These are phyloP conservation scores for Colletotrichum phormii DNA, from an alignment of 2,329 filamentous ascomycete genomes.

Conservation along the genomic window DNA sequence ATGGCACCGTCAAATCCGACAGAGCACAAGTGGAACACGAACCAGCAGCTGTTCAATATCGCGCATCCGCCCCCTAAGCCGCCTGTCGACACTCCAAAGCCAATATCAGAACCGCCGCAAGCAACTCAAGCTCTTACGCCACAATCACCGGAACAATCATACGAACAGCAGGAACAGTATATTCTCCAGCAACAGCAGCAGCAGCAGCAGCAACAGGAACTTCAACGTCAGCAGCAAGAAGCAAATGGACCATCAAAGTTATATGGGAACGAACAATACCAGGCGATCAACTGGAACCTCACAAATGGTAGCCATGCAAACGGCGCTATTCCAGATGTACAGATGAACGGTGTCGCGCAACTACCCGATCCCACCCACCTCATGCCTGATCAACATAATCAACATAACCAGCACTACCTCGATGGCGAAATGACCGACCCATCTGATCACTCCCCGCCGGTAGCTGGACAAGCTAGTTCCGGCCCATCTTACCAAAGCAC, in stretches of 20 bases:
- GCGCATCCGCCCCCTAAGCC: conserved; percentile 36
- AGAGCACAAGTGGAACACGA: conserved; percentile 47
- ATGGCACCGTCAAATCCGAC: conserved; percentile 56
- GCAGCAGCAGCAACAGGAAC: conserved; percentile 9
- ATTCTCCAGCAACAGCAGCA: conserved; percentile 5
- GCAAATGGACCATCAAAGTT: neutral
- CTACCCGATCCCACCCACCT: conserved; percentile 25
- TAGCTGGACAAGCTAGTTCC: conserved; percentile 52
- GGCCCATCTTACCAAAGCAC: conserved; percentile 57
- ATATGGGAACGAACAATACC: neutral
- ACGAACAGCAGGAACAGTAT: neutral
- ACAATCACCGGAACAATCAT: conserved; percentile 21
- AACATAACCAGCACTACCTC: conserved; percentile 30
- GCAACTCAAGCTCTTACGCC: conserved; percentile 44
- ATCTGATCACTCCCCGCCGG: conserved; percentile 57
- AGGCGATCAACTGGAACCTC: neutral
- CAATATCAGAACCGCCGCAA: conserved; percentile 38
- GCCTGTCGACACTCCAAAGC: conserved; percentile 41
- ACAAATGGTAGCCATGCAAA: neutral
- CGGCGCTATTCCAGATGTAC: neutral
- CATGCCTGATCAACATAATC: conserved; percentile 24
- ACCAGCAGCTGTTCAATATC: conserved; percentile 50
- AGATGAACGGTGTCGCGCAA: conserved; percentile 14
- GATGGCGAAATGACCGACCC: conserved; percentile 43
- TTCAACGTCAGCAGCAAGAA: conserved; percentile 16